Percentiles rank a stretch among this genome's conserved stretches.
These are phyloP conservation scores for Peronospora farinosa DNA, from an alignment of 352 stramenopile genomes.

Conservation along the genomic window DNA sequence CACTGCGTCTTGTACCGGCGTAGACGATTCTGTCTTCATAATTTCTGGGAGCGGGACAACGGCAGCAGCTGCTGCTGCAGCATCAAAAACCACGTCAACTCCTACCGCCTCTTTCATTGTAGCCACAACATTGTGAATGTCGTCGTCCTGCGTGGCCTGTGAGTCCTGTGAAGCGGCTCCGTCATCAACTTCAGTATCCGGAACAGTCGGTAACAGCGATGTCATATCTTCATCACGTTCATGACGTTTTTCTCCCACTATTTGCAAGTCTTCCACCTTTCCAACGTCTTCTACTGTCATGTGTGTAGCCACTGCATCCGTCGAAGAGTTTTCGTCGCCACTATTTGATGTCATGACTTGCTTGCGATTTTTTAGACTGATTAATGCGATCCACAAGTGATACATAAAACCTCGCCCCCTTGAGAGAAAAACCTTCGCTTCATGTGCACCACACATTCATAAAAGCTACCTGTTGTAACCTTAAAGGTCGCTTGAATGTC, in stretches of 20 bases:
- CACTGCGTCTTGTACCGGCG: conserved; percentile 24
- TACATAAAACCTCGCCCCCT: conserved; percentile 32
- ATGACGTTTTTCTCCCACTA: conserved; percentile 36
- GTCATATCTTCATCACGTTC: conserved; percentile 19
- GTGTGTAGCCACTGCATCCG: conserved; percentile 9
- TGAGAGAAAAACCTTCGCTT: conserved; percentile 23
- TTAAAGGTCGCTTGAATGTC: too few relatives aligned
- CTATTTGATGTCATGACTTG: conserved; percentile 27
- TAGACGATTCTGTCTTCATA: conserved; percentile 20
- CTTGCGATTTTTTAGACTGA: conserved; percentile 21
- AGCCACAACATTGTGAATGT: conserved; percentile 56
- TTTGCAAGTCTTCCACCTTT: conserved; percentile 14
- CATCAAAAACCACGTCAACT: conserved; percentile 34
- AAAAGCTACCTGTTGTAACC: background rate
- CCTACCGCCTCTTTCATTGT: conserved; percentile 52
- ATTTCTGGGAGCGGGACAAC: conserved; percentile 20
- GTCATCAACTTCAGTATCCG: conserved; percentile 7
- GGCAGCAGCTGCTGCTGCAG: conserved; percentile 14
- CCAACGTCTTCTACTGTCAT: conserved; percentile 17
- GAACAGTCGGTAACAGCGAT: conserved; percentile 20
- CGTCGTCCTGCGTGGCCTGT: conserved; percentile 49
- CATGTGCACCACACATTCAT: conserved; percentile 30
- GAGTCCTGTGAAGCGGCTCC: conserved; percentile 25
- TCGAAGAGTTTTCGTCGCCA: conserved; percentile 17
- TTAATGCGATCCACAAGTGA: conserved; percentile 25